A percentile compares a stretch with the other conserved stretches of the same genome.
Evolutionary conservation across 768 basidiomycete species (phyloP).

Genomic region (Boletus fagicola): DNA sequence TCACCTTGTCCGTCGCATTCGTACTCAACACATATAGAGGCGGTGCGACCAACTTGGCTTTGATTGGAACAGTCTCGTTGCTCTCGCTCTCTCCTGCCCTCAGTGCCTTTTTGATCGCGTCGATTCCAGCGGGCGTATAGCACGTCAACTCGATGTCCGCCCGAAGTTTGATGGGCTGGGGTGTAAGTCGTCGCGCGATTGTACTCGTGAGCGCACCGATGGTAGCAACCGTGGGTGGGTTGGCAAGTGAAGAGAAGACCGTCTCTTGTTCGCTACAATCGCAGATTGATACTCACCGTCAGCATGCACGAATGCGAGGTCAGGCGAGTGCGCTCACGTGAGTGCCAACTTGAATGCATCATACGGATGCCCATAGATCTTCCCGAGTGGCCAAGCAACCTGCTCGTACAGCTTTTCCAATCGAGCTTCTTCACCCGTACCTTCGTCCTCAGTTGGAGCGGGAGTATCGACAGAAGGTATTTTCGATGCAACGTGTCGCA

Average conservation of each 20-base stretch:
- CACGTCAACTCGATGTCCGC: constrained; percentile 98
- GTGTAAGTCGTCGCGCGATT: constrained; percentile 92
- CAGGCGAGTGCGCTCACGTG: constrained; percentile 54
- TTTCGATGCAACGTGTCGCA: constrained; percentile 87
- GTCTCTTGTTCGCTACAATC: constrained; percentile 61
- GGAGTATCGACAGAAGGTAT: constrained; percentile 46
- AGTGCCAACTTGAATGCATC: constrained; percentile 98
- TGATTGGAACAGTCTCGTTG: constrained; percentile 90
- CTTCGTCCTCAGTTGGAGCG: constrained; percentile 30
- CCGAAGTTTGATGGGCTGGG: constrained; percentile 97
- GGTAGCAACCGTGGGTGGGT: constrained; percentile 55
- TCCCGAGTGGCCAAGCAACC: constrained; percentile 90
- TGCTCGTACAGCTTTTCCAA: constrained; percentile 87
- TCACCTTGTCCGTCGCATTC: constrained; percentile 93
- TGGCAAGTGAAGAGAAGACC: constrained; percentile 72
- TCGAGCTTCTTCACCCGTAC: constrained; percentile 67
- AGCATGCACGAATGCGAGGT: constrained; percentile 32
- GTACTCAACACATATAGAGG: constrained; percentile 95
- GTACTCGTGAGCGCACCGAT: constrained; percentile 68
- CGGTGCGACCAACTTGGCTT: constrained; percentile 94
- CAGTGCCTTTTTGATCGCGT: constrained; percentile 92
- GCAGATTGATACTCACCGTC: background rate
- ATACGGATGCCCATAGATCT: constrained; percentile 92
- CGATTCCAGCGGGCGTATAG: constrained; percentile 93
- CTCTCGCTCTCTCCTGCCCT: constrained; percentile 85